A percentile compares a stretch with the other conserved stretches of the same genome.
phyloP scores from a whole-genome alignment of 139 green algal species.

The Chlamydomonas schloesseri region DNA sequence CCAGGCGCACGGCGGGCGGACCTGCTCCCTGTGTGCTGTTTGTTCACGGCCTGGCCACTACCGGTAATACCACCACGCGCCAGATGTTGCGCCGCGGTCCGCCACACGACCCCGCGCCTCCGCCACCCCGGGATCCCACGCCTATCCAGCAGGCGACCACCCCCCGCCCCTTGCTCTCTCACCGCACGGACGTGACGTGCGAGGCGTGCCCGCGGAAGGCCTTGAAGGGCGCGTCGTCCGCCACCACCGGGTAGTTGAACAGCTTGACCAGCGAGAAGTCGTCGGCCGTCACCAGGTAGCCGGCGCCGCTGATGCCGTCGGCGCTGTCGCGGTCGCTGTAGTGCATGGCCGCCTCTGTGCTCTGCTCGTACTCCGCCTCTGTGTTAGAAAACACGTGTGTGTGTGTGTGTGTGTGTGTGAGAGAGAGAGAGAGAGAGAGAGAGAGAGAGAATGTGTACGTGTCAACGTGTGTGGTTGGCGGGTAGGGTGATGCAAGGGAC shows the following conservation, averaged over 20 bases:
- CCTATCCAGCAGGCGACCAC: too few species aligned
- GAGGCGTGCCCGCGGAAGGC: slow-evolving; percentile 63
- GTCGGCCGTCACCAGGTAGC: slow-evolving; percentile 68
- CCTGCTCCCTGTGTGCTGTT: too few species aligned
- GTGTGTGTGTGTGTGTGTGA: too few species aligned
- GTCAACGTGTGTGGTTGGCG: neutral
- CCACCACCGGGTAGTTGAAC: slow-evolving; percentile 73
- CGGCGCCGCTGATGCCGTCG: slow-evolving; percentile 50
- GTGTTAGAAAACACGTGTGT: too few species aligned
- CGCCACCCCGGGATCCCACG: too few species aligned
- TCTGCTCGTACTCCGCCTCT: slow-evolving; percentile 33
- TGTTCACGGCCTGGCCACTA: too few species aligned
- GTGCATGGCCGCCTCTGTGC: slow-evolving; percentile 28
- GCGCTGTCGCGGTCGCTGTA: slow-evolving; percentile 52
- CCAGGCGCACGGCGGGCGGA: too few species aligned
- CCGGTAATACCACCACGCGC: too few species aligned
- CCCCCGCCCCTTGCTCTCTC: too few species aligned
- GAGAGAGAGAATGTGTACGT: too few species aligned
- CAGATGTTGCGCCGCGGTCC: too few species aligned
- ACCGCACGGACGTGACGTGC: slow-evolving; percentile 63
- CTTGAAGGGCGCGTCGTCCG: slow-evolving; percentile 72
- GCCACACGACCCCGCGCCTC: too few species aligned
- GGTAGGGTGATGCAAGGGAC: neutral
- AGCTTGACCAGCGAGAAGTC: slow-evolving; percentile 69
- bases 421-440: neutral